Base-by-base conservation (phyloP, 192 early-diverging fungal species). In the Backusella parvicylindrica region DNA sequence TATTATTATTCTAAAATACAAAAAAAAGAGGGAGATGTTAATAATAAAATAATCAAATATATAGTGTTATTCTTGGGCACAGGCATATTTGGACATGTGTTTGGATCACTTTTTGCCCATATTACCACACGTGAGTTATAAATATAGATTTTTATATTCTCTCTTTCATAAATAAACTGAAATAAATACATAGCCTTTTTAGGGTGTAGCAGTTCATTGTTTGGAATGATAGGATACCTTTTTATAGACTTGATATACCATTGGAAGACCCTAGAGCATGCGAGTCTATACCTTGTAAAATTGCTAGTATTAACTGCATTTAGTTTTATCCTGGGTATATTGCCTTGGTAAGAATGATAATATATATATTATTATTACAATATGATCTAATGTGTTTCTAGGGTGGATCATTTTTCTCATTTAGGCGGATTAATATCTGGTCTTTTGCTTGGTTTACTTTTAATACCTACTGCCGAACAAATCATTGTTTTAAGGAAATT, bases 71-170 rank as follows among this genome's bases (percentile, higher is more conserved):
- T 43, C 47, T 74, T 94, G 43, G 79, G 84, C 6, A 85, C 86
- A 32, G 95, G 95, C 15, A 85, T 92, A 41, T 89, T 82, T n/a
- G 95, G 95, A 13, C 91, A 94, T 81, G 77, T 93, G n/a, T 89
- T 95, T 78, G 92, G 92, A 15, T 91, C 87, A 1, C 89, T 87
- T 53, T 89, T 93, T 72, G 81, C 81, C 0, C 74, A 74, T 9
- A 75, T 81, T 0, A 60, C 81, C 30, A 82, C 81, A 67, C 88
- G 92, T 75, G 86, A 35, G 56, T 56, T 47, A 23, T 36, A 9
- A 11, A 28, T 28, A 28, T 60, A 60, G 53, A 60, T 28, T 2
- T 26, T 11, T 56, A 23, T 26, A 56, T 56, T 2, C 11, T 9
- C 11, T 26, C 12, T 3, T 56, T 18, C 2, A 56, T 26, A 56